Evolutionary conservation across 768 basidiomycete genomes (phyloP), one percentile per base, ranked within the genome.

Genomic region (Auricularia auricula-judae): DNA sequence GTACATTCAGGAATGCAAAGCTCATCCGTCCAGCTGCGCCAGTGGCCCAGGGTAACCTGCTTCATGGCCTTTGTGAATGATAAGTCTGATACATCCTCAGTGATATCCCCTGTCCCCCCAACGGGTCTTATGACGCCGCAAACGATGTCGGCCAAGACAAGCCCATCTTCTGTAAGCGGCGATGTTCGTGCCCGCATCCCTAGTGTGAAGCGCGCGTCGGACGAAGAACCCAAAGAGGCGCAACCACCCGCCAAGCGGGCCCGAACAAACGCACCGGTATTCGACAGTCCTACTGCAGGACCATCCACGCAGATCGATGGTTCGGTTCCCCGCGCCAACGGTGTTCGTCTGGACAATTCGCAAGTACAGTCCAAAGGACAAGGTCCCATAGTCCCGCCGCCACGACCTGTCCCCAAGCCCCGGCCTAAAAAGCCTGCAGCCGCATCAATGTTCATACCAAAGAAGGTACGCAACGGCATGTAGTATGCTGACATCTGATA

Each of bases 391-490:
- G 65, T 69, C 1, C 63, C 23, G 7, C 71, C 67, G 54, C 66
- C 74, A 0, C 72, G 65, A n/a, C 74, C 67, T 18, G 74, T 70
- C 18, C 72, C 71, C 2, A 67, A 68, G 43, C 79, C 80, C 64
- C 77, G 76, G 16, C 73, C 74, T 29, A 81, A 81, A 66, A 76
- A 76, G 68, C 75, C 47, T 51, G 18, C 47, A 14, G 39, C 72
- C 14, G 73, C 77, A 0, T 78, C 66, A 44, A 73, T 88, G 64
- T 88, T 89, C 71, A 87, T 88, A 64, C 86, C 87, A 1, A 87
- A 82, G 69, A 84, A 82, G 71, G 47, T 51, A 4, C 16, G 47
- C 18, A 14, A 14, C 2, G 5, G 4, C 47, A 16, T 18, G 2
- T 18, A 16, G 47, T 21, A 18, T 18, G 18, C 21, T 29, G 29